Percentiles rank a stretch among this genome's conserved stretches.
Evolutionary conservation across 2,329 filamentous ascomycete species (phyloP).

Genomic region (Talaromyces sp.): DNA sequence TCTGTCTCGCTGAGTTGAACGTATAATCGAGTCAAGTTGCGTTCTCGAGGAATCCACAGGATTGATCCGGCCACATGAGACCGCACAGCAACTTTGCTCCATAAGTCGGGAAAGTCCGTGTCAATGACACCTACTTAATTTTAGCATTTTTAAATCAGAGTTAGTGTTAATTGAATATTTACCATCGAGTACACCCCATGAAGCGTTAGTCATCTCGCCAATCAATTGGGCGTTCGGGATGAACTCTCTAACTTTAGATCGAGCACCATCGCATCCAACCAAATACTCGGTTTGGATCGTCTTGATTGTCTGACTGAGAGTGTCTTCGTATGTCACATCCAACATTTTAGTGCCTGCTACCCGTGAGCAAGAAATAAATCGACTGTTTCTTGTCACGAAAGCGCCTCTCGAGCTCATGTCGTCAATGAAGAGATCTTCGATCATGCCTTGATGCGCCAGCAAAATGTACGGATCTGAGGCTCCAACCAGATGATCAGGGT

Average conservation of each 20-base stretch:
- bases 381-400: slow-evolving; percentile 61
- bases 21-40: slow-evolving; percentile 60
- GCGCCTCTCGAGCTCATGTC: slow-evolving; percentile 64
- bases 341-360: slow-evolving; percentile 37
- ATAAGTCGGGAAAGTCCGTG: slow-evolving; percentile 58
- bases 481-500: slow-evolving; percentile 53
- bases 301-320: slow-evolving; percentile 33
- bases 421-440: slow-evolving; percentile 67
- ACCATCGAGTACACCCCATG: slow-evolving; percentile 29
- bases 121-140: slow-evolving; percentile 44
- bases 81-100: slow-evolving; percentile 58
- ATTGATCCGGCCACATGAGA: slow-evolving; percentile 53
- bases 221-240: slow-evolving; percentile 53
- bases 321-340: slow-evolving; percentile 41
- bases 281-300: slow-evolving; percentile 59
- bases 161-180: slow-evolving; percentile 36
- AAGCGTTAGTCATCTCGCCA: slow-evolving; percentile 49
- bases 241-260: slow-evolving; percentile 60
- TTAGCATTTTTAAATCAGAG: neutral
- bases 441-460: slow-evolving; percentile 68
- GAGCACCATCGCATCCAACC: slow-evolving; percentile 66
- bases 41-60: slow-evolving; percentile 64
- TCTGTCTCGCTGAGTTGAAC: slow-evolving; percentile 57
- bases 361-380: slow-evolving; percentile 56
- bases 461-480: slow-evolving; percentile 54